Evolutionary conservation across 1,284 basidiomycete species (phyloP), one percentile per base, ranked within the genome.

Genomic region (Irpex rosettiformis): DNA sequence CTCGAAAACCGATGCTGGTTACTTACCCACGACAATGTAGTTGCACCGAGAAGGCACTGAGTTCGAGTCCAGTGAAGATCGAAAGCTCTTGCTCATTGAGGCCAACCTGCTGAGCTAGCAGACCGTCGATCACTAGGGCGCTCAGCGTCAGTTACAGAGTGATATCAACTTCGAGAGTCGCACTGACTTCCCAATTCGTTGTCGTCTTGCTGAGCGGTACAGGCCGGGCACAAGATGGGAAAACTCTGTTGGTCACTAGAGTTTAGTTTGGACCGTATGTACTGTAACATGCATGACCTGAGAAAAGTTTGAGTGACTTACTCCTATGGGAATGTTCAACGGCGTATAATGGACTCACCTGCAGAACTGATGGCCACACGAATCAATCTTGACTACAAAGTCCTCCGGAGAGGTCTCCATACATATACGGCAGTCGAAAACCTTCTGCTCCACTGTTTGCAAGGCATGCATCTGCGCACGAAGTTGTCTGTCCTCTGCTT

Each of bases 151-250:
- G 11, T 16, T 16, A 37, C 11, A 11, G 11, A 37, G 33, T 8
- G 10, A 16, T 8, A 16, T 8, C 16, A 3, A 37, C 10, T 37
- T 37, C n/a, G 33, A 37, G 33, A 37, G 16, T 8, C 33, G 33
- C 10, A 16, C 33, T 37, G 59, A 81, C 80, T 69, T 60, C 74
- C 73, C 42, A 77, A 75, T n/a, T 73, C 70, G 16, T 51, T 47
- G 11, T 64, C 53, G n/a, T 55, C 62, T 54, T 61, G 61, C 13
- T 65, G 58, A 11, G 74, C 70, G 3, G 73, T 66, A 62, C 87
- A 89, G 13, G 73, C 65, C 1, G 87, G 87, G 66, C 87, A 89
- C 4, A 79, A 62, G 30, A 89, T 80, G 0, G 87, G 86, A 61
- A 81, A 88, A 8, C 77, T 75, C 57, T 78, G 79, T 45, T 85